phyloP scores from a whole-genome alignment of 2,329 filamentous ascomycete species.

The Neonectria magnoliae region DNA sequence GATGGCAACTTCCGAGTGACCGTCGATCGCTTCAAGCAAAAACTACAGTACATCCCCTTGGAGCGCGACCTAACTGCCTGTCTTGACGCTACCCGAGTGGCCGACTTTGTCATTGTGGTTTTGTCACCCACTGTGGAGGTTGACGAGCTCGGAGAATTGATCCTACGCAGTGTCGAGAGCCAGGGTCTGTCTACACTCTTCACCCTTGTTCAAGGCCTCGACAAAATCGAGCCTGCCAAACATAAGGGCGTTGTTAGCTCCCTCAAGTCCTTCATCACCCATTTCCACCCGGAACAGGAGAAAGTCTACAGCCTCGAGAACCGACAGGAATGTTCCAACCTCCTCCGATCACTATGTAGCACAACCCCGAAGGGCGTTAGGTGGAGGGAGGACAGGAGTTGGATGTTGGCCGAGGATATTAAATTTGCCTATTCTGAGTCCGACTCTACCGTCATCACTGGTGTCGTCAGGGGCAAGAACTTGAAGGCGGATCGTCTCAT shows the following conservation, averaged over 20 bases:
- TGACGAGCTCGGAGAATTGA: conserved; percentile 83
- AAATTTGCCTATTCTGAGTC: conserved; percentile 71
- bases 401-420: conserved; percentile 90
- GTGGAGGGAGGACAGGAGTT: conserved; percentile 95
- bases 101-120: conserved; percentile 90
- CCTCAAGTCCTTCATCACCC: conserved; percentile 90
- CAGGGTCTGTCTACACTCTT: conserved; percentile 96
- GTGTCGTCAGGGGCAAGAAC: conserved; percentile 84
- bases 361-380: conserved; percentile 92
- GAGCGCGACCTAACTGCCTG: conserved; percentile 79
- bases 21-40: conserved; percentile 94
- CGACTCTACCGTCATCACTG: conserved; percentile 79
- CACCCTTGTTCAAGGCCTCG: conserved; percentile 82
- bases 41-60: conserved; percentile 83
- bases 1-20: conserved; percentile 71
- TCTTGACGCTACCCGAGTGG: conserved; percentile 85
- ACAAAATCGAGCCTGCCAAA: conserved; percentile 82
- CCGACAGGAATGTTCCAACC: conserved; percentile 88
- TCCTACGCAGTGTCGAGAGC: conserved; percentile 87
- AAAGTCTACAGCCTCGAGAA: conserved; percentile 91
- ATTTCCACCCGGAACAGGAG: conserved; percentile 93
- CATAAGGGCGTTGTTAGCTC: conserved; percentile 82
- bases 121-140: conserved; percentile 86
- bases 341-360: conserved; percentile 90
- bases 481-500: conserved; percentile 91